A percentile compares a stretch with the other conserved stretches of the same genome.
These are phyloP conservation scores for Beauveria brongniartii DNA, from an alignment of 2,329 filamentous ascomycete genomes.

Conservation along the genomic window DNA sequence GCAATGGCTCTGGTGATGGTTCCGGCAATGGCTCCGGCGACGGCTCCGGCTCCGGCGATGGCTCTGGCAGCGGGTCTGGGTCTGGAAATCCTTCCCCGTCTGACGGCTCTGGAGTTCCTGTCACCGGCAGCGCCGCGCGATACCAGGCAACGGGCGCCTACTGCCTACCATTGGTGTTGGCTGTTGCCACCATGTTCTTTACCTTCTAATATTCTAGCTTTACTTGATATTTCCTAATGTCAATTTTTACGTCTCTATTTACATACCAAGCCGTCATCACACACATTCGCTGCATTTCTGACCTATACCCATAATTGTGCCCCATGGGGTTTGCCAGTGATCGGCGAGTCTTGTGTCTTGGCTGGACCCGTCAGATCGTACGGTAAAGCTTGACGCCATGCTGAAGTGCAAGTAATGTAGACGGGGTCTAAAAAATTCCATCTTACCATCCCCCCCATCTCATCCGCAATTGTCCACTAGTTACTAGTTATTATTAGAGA, in stretches of 20 bases:
- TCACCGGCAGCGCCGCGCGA: not conserved
- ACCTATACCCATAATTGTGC: not conserved
- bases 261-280: too few relatives aligned
- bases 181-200: constrained; percentile 1
- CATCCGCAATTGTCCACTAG: not conserved
- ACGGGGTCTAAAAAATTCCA: not conserved
- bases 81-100: not conserved
- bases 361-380: not conserved
- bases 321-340: not conserved
- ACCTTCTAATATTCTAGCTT: not conserved
- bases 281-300: not conserved
- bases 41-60: not conserved
- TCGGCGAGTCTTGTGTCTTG: not conserved
- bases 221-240: not conserved
- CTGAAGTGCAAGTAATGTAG: not conserved
- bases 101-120: not conserved
- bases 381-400: not conserved
- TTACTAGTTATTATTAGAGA: not conserved
- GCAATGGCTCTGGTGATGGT: not conserved
- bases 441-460: too few relatives aligned
- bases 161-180: not conserved
- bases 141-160: not conserved
- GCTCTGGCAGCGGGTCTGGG: not conserved
- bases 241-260: not conserved
- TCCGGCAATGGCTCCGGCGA: not conserved